Evolutionary conservation across 495 filamentous ascomycete species (phyloP), one percentile per base, ranked within the genome.

Genomic region (Massariosphaeria phaeospora): DNA sequence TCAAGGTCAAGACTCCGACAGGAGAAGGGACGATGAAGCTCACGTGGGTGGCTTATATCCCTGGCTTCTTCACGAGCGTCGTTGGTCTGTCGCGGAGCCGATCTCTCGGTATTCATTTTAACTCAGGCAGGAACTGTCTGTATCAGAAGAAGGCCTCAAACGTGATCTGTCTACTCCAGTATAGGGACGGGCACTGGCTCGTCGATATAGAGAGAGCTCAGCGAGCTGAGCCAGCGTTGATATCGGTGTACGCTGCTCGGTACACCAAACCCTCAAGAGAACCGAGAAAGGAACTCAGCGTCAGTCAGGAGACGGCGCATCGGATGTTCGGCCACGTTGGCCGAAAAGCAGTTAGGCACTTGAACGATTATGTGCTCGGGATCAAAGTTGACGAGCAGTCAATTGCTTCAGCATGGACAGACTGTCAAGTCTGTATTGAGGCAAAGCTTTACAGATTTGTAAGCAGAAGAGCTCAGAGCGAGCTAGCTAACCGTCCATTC

Each of bases 401-500:
- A 25, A 15, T 23, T 12, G 43, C 43, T 46, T 26, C 24, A 10
- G 9, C 27, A 4, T 46, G 24, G 43, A 46, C 8, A 31, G 27
- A 46, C 15, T 46, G 43, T 31, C 23, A 46, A 18, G 15, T 12
- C 12, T 46, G 10, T 18, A 31, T 46, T 31, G 8, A 46, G 24
- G 23, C 43, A 7, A 46, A 46, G 43, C 15, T 46, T 20, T 18
- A 27, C 23, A 46, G 31, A 23, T 3, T 46, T 3, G 27, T 46
- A 3, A 46, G 43, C 13, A 10, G 46, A 21, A 15, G 25, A 18
- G n/a, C 29, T 4, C 29, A 11, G 11, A 13, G 23, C 9, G 27
- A 49, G 3, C 48, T 21, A 5, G 23, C 35, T 5, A 24, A 7
- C 18, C 10, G 48, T 5, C 36, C 59, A 42, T 59, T 61, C 42